Base-by-base conservation (phyloP, 495 filamentous ascomycete species). In the Aspergillus avenaceus region DNA sequence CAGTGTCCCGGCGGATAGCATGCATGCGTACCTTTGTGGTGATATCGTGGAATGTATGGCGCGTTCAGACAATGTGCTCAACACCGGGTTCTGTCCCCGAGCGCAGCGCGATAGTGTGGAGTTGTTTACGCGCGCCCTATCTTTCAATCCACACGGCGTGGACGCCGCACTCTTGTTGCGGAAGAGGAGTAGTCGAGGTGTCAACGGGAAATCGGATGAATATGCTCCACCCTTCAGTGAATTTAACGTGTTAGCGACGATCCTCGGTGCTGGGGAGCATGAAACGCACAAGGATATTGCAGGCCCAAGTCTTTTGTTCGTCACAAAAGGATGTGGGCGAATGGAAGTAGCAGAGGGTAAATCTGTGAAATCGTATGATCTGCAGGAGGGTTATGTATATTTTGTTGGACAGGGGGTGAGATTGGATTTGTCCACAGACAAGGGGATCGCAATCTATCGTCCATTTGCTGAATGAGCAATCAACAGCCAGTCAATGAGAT, bases 11-110 rank as follows among this genome's bases (percentile, higher is more conserved):
- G 85, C 84, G 12, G 85, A 91, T 53, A 86, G 84, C 14, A 87
- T 90, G 45, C 86, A 91, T 56, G 87, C 87, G 1, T 91, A 90
- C 61, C 64, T 91, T 2, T 77, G 78, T 37, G 89, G 89, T 0
- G 84, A 90, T 63, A 88, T 91, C 41, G 81, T 93, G 48, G 87
- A 91, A 62, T 90, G 88, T 69, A 91, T 93, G 87, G 87, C 87
- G 2, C 81, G 88, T 18, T 85, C 79, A 26, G 85, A 91, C 66
- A 90, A 91, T 46, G 86, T 92, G 21, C 72, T 91, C 11, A 87
- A 86, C 52, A 79, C 78, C 3, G 86, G 87, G 0, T 88, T 91
- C 72, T 90, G 85, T 57, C 85, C 86, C 1, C 72, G 71, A 0
- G 71, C 80, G 0, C 78, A 86, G 21, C 72, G 84, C 24, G 77